phyloP scores from a whole-genome alignment of 164 flowering plant genomes.

The Echeveria elegans region DNA sequence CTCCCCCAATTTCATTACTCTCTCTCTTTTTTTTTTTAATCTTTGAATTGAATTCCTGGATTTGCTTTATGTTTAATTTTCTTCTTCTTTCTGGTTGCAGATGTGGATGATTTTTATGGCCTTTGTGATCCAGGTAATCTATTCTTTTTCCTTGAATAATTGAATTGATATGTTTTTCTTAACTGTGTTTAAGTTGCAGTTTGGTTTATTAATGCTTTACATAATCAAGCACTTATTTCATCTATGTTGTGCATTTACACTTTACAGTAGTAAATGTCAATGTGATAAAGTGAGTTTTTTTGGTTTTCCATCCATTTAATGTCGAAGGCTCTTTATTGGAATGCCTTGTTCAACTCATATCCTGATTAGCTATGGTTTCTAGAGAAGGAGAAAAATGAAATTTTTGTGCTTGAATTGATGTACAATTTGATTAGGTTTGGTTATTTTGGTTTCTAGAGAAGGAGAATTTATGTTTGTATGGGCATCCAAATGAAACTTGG shows the following conservation, averaged over 20 bases:
- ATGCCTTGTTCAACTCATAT: too few relatives aligned
- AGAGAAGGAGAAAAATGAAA: too few relatives aligned
- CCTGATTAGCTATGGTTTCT: neutral
- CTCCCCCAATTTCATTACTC: neutral
- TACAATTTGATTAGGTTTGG: neutral
- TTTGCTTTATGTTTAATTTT: neutral
- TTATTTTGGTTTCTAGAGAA: slow-evolving; percentile 38
- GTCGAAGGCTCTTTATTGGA: neutral
- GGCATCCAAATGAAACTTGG: slow-evolving; percentile 79
- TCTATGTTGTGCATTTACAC: neutral
- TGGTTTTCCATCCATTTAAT: neutral
- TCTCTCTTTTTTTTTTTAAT: neutral
- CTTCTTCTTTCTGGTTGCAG: slow-evolving; percentile 23
- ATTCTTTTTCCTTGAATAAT: too few relatives aligned
- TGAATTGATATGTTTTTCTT: neutral
- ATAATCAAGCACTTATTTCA: neutral
- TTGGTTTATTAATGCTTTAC: neutral
- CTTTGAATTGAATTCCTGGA: neutral
- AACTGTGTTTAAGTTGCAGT: neutral
- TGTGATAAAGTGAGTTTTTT: too few relatives aligned
- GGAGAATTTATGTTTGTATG: slow-evolving; percentile 84
- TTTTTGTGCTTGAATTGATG: neutral
- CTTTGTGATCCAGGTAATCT: slow-evolving; percentile 85
- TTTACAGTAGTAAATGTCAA: too few relatives aligned
- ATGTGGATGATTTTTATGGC: slow-evolving; percentile 82